phyloP scores from a whole-genome alignment of 805 yeast genomes.

The Saturnispora silvae region DNA sequence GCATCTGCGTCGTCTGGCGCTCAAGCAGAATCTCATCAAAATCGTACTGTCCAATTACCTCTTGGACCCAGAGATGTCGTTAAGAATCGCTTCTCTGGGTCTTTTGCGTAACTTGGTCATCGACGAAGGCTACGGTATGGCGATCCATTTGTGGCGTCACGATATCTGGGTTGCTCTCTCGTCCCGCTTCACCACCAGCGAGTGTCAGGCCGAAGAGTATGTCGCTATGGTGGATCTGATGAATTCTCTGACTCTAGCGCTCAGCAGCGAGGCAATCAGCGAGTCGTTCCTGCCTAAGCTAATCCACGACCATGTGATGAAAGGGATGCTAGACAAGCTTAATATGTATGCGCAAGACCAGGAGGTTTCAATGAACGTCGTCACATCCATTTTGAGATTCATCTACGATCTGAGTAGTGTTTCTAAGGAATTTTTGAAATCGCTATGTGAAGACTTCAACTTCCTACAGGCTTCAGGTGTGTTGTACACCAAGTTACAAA shows the following conservation, averaged over 20 bases:
- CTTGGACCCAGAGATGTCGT: constrained; percentile 1
- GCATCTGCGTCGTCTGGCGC: constrained; percentile 45
- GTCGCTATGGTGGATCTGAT: constrained; percentile 54
- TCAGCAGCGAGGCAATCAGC: constrained; percentile 43
- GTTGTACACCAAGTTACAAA: constrained; percentile 4
- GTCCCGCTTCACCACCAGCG: constrained; percentile 29
- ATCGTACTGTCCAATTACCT: constrained; percentile 31
- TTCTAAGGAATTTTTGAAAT: constrained; percentile 19
- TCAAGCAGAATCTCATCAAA: constrained; percentile 64
- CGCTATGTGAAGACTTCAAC: constrained; percentile 8
- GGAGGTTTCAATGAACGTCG: constrained; percentile 23
- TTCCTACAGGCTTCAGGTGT: constrained; percentile 8
- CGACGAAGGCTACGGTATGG: constrained; percentile 82
- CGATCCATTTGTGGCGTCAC: constrained; percentile 65
- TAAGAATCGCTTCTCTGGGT: constrained; percentile 43
- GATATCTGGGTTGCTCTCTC: constrained; percentile 61
- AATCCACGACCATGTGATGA: constrained; percentile 23
- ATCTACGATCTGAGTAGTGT: constrained; percentile 24
- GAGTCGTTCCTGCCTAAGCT: constrained; percentile 18
- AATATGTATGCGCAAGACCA: constrained; percentile 23
- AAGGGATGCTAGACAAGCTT: constrained; percentile 11
- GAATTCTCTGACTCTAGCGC: constrained; percentile 49
- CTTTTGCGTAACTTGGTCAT: constrained; percentile 67
- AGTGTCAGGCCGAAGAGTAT: constrained; percentile 2
- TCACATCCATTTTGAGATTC: constrained; percentile 18